These are phyloP conservation scores for Aureobasidium sp. DNA, from an alignment of 2,329 filamentous ascomycete species.

Conservation along the genomic window DNA sequence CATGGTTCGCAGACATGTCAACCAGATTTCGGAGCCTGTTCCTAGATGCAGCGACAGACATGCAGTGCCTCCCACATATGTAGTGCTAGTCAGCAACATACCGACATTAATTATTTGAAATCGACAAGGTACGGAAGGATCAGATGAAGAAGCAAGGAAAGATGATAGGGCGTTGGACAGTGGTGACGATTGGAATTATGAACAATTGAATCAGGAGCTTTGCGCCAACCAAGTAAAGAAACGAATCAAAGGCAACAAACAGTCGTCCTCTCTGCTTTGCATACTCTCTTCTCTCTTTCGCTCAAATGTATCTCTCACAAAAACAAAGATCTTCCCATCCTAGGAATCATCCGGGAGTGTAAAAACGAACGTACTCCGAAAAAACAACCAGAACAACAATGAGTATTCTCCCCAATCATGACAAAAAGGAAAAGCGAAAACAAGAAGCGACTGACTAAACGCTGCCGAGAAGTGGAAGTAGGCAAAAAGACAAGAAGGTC, in stretches of 20 bases:
- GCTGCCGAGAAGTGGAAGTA: constrained; percentile 7
- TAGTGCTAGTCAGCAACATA: background rate
- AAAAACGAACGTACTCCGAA: constrained; percentile 8
- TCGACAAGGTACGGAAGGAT: background rate
- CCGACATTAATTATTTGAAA: background rate
- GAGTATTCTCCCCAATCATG: constrained; percentile 1
- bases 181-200: background rate
- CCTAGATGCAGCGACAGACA: background rate
- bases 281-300: constrained; percentile 7
- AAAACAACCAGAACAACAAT: constrained; percentile 14
- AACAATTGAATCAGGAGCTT: constrained; percentile 1
- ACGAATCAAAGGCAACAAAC: background rate
- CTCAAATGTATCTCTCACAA: constrained; percentile 10
- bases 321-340: constrained; percentile 11
- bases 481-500: constrained; percentile 1
- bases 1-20: background rate
- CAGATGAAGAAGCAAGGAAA: background rate
- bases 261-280: constrained; percentile 1
- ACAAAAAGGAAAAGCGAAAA: background rate
- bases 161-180: background rate
- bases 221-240: constrained; percentile 6
- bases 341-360: constrained; percentile 1
- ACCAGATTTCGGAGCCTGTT: background rate
- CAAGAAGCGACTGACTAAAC: constrained; percentile 15
- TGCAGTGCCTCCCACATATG: background rate